Conservation (phyloP, 164 flowering plant genomes). For the Umbilicus rupestris region DNA sequence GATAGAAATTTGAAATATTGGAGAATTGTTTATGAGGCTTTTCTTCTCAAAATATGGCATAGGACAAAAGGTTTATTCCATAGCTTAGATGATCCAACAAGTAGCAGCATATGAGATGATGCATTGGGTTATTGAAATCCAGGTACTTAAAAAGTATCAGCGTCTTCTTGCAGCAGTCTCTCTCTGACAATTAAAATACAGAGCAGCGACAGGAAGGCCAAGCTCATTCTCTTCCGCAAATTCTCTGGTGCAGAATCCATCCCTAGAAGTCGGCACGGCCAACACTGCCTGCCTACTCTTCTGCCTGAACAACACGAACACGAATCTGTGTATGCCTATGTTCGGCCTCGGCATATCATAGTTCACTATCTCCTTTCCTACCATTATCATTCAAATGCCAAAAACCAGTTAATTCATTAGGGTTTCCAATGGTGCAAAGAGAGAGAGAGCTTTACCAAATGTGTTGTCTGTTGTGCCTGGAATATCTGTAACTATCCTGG, state of each 20-base stretch:
- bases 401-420: background rate
- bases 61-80: too few species aligned
- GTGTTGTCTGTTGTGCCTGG: constrained; percentile 86
- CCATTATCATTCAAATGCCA: too few species aligned
- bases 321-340: constrained; percentile 89
- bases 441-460: constrained; percentile 49
- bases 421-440: background rate
- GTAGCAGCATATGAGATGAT: too few species aligned
- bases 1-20: too few species aligned
- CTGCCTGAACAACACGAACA: constrained; percentile 69
- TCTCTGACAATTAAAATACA: constrained; percentile 79
- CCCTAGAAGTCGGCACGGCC: constrained; percentile 38
- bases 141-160: constrained; percentile 5
- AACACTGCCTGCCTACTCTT: constrained; percentile 34
- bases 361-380: constrained; percentile 59
- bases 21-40: too few species aligned
- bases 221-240: constrained; percentile 61
- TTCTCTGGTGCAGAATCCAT: constrained; percentile 54
- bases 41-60: too few species aligned
- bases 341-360: constrained; percentile 82
- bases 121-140: too few species aligned
- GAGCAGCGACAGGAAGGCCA: constrained; percentile 80
- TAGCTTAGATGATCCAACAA: too few species aligned
- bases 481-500: constrained; percentile 87
- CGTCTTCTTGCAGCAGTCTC: constrained; percentile 89